Percentiles rank a stretch among this genome's conserved stretches.
Evolutionary conservation across 148 eudicot species (phyloP).

Genomic region (Chenopodium suecicum): DNA sequence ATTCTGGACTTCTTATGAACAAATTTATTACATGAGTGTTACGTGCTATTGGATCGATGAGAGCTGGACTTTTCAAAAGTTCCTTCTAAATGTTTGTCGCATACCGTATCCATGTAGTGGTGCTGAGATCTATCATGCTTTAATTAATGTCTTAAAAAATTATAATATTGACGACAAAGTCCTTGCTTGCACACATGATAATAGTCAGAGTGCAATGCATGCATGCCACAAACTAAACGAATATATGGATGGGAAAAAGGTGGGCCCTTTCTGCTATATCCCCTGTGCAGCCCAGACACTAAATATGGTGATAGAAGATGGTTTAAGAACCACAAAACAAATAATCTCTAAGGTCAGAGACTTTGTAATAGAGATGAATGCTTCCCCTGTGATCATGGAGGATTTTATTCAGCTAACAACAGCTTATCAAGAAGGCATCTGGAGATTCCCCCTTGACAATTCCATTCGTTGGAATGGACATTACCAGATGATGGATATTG

Average conservation of each 20-base stretch:
- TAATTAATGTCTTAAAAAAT: constrained; percentile 53
- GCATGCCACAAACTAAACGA: constrained; percentile 77
- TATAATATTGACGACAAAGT: constrained; percentile 61
- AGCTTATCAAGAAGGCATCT: constrained; percentile 70
- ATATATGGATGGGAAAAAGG: constrained; percentile 68
- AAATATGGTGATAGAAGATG: constrained; percentile 68
- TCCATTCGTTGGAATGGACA: constrained; percentile 87
- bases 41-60: constrained; percentile 87
- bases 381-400: constrained; percentile 56
- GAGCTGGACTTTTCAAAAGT: constrained; percentile 68
- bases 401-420: constrained; percentile 57
- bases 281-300: constrained; percentile 82
- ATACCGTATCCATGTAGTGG: constrained; percentile 72
- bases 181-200: constrained; percentile 83
- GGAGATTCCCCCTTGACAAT: constrained; percentile 77
- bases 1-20: constrained; percentile 78
- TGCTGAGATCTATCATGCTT: constrained; percentile 54
- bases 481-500: constrained; percentile 83
- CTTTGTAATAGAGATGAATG: constrained; percentile 67
- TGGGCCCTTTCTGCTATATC: constrained; percentile 64
- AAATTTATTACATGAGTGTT: constrained; percentile 69
- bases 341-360: constrained; percentile 69
- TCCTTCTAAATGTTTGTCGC: constrained; percentile 75
- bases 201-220: constrained; percentile 61
- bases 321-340: constrained; percentile 56